Base-by-base conservation (phyloP, 495 filamentous ascomycete genomes). In the Letharia lupina region DNA sequence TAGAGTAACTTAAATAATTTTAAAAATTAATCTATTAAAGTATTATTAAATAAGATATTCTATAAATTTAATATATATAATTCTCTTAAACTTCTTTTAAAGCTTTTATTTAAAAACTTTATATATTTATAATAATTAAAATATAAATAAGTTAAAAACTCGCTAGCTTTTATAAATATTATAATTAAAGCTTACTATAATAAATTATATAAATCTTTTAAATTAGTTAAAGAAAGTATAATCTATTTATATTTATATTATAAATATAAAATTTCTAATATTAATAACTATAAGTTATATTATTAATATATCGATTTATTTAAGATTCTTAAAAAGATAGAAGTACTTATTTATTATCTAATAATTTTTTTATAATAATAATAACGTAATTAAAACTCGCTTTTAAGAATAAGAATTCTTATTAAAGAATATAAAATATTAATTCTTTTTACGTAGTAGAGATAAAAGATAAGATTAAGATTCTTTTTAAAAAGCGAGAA, bases 181-280 rank as follows among this genome's bases (percentile, higher is more conserved):
- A 40, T 59, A 56, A 20, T 31, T 65, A 65, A 42, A n/a, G 31
- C 47, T 42, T 59, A 42, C 47, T 58, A 28, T 11, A 11, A 65
- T 54, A 40, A 8, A 59, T 28, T 4, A n/a, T n/a, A n/a, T n/a
- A n/a, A n/a, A n/a, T n/a, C n/a, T n/a, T n/a, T n/a, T n/a, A n/a
- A n/a, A n/a, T n/a, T n/a, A n/a, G n/a, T n/a, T n/a, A n/a, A n/a
- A n/a, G n/a, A n/a, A n/a, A n/a, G n/a, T n/a, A n/a, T 44, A 58
- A 45, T 6, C 11, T 33, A 58, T 44, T 33, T 57, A 20, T 7
- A 16, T 35, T 20, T 65, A 57, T 59, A 44, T 18, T 41, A 65
- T 59, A 45, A 23, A 12, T 54, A 50, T 40, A 40, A 35, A 15
- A 39, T 63, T 16, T 16, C 23, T 16, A 28, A 52, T 8, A 13